These are phyloP conservation scores for Cyphellophora attinorum DNA, from an alignment of 2,329 filamentous ascomycete genomes.

Conservation along the genomic window DNA sequence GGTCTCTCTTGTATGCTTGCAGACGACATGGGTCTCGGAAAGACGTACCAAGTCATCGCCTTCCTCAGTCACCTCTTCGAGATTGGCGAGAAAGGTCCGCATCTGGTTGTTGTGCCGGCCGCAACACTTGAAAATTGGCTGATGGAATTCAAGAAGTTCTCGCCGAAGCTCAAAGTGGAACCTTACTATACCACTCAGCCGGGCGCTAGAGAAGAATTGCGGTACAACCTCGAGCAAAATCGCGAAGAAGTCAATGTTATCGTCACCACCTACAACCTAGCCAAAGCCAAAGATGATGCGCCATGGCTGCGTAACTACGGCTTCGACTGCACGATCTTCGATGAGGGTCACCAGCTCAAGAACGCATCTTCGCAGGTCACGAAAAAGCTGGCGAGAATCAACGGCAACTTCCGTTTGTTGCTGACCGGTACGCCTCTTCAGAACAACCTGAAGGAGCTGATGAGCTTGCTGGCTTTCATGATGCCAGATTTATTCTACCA, in stretches of 20 bases:
- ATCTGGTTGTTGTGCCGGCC: constrained; percentile 82
- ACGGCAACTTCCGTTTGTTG: constrained; percentile 72
- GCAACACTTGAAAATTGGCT: constrained; percentile 96
- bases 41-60: constrained; percentile 93
- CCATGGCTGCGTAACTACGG: constrained; percentile 52
- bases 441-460: constrained; percentile 89
- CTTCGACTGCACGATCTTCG: constrained; percentile 63
- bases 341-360: constrained; percentile 90
- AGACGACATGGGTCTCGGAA: constrained; percentile 92
- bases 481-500: constrained; percentile 74
- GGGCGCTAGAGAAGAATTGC: constrained; percentile 55
- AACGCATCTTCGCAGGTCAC: constrained; percentile 79
- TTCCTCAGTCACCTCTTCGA: constrained; percentile 78
- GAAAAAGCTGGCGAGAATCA: constrained; percentile 65
- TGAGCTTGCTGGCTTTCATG: constrained; percentile 86
- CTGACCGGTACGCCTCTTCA: constrained; percentile 88
- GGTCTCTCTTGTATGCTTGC: constrained; percentile 82
- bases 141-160: constrained; percentile 79
- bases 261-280: constrained; percentile 63
- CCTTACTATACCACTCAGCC: constrained; percentile 63
- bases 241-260: constrained; percentile 59
- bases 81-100: constrained; percentile 56
- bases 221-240: constrained; percentile 55
- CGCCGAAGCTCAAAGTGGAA: constrained; percentile 62
- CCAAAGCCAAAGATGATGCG: constrained; percentile 51